These are phyloP conservation scores for Malus hybrid DNA, from an alignment of 331 rosid species.

Conservation along the genomic window DNA sequence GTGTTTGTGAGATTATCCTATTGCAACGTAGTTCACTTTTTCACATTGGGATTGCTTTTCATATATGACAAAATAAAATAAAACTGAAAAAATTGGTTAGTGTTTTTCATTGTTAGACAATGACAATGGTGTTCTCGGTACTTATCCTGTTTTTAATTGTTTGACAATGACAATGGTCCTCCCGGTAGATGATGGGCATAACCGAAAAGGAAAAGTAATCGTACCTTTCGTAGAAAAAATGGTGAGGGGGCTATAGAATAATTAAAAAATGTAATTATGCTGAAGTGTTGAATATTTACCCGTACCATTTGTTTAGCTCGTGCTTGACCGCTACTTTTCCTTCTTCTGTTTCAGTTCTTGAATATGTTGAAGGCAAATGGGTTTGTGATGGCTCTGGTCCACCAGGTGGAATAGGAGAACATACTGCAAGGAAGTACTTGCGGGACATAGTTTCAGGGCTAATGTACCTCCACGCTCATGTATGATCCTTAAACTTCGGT, in stretches of 20 bases:
- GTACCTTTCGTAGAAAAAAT: not conserved
- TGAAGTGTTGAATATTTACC: slow-evolving; percentile 5
- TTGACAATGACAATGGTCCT: not conserved
- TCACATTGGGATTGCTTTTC: not conserved
- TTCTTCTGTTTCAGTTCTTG: slow-evolving; percentile 57
- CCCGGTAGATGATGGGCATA: not conserved
- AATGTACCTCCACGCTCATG: slow-evolving; percentile 84
- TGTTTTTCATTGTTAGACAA: not conserved
- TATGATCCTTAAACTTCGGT: slow-evolving; percentile 31
- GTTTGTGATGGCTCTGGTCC: slow-evolving; percentile 83
- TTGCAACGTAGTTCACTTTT: not conserved
- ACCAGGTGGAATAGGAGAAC: slow-evolving; percentile 60
- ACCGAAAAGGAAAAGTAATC: not conserved
- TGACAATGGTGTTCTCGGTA: too few relatives aligned
- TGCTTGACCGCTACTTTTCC: slow-evolving; percentile 12
- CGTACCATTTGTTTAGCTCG: not conserved
- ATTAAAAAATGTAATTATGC: not conserved
- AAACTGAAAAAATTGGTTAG: not conserved
- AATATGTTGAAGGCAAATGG: slow-evolving; percentile 96
- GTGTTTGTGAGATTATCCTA: not conserved
- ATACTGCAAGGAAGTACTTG: slow-evolving; percentile 62
- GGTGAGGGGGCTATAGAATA: not conserved
- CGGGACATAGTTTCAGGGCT: slow-evolving; percentile 89
- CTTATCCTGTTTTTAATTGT: not conserved
- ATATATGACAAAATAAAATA: not conserved